Base-by-base conservation (phyloP, 1,284 basidiomycete species). In the Schizophyllum amplum region DNA sequence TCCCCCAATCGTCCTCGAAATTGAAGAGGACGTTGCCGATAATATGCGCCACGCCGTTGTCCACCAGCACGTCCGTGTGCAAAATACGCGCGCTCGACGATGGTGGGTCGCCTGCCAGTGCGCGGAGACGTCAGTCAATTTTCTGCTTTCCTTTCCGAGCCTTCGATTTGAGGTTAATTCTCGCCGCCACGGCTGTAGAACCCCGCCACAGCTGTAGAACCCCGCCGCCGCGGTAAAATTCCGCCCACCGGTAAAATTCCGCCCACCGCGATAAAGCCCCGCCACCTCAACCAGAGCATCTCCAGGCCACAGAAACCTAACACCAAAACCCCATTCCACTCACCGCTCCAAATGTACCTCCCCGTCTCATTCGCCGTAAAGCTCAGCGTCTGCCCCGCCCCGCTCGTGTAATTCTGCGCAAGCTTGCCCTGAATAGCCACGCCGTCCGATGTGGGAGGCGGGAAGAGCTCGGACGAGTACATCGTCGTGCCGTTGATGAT, bases 41-140 rank as follows among this genome's bases (percentile, higher is more conserved):
- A 53, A 87, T 69, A 67, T 92, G 87, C 5, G 90, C 66, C 23
- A 92, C 89, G 58, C 90, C 90, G 63, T 91, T 91, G 25, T 75
- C 67, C 24, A 82, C 69, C 62, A 92, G 73, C 6, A 90, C 75
- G 66, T 92, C 87, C 23, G 81, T 71, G 55, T 75, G 73, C 23
- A 86, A 66, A 64, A 92, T 83, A 61, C 70, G 70, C 7, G 84
- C 86, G 17, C 77, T 78, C 7, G 77, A 71, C 46, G 61, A 61
- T 17, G 63, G 59, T 23, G 47, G 24, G 22, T 63, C 63, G 51
- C 48, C 48, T 50, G 48, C 17, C 5, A 46, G n/a, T 46, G 11
- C 42, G 11, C 11, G n/a, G n/a, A 46, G 11, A 46, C 11, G 11
- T 11, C n/a, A 46, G n/a, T 46, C 42, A 11, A 11, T n/a, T 46